Conservation (phyloP, 1,284 basidiomycete species). For the Cryptococcus amylolentus region DNA sequence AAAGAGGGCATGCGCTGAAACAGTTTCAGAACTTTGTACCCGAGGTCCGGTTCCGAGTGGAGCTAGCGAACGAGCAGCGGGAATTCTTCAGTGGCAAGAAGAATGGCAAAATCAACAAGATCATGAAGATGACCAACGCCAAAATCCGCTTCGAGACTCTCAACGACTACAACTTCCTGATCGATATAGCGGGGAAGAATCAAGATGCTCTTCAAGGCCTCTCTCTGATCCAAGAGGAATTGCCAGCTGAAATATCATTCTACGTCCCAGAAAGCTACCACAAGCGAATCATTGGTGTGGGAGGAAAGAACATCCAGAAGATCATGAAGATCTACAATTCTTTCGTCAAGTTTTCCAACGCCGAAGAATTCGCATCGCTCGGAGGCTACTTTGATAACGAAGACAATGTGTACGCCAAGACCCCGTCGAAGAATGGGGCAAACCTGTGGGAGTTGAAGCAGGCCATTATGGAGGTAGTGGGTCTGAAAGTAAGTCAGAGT, state of each 20-base stretch:
- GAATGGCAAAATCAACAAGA: constrained; percentile 98
- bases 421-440: constrained; percentile 94
- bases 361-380: constrained; percentile 91
- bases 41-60: constrained; percentile 97
- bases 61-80: constrained; percentile 94
- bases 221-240: constrained; percentile 86
- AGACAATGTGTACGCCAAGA: constrained; percentile 95
- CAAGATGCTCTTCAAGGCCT: constrained; percentile 80
- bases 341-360: constrained; percentile 99
- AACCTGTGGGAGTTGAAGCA: constrained; percentile 94
- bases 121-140: constrained; percentile 92
- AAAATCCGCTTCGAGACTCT: constrained; percentile 99
- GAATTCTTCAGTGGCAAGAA: constrained; percentile 99
- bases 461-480: constrained; percentile 95
- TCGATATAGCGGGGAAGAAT: constrained; percentile 84
- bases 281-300: constrained; percentile 98
- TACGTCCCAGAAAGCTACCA: constrained; percentile 98
- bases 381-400: constrained; percentile 97
- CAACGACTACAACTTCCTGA: constrained; percentile 96
- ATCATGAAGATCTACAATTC: constrained; percentile 99
- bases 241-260: constrained; percentile 98
- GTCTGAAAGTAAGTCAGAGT: constrained; percentile 68
- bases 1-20: background rate
- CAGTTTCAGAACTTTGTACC: constrained; percentile 75
- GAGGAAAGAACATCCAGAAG: constrained; percentile 94